Base-by-base conservation (phyloP, 495 filamentous ascomycete species). In the Talaromyces ruber region DNA sequence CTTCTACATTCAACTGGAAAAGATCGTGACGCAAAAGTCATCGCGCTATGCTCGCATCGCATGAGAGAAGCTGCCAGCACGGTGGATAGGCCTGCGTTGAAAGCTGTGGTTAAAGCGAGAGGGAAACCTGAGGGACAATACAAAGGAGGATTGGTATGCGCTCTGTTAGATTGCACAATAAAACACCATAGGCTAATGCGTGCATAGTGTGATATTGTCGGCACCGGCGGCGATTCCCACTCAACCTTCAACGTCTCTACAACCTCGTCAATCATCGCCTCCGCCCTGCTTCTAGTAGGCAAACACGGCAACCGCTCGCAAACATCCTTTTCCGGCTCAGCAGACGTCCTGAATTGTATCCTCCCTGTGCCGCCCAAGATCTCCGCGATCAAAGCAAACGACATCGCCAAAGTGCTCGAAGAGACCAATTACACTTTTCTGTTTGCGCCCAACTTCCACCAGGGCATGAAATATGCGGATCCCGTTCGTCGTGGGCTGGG, bases 161-260 rank as follows among this genome's bases (percentile, higher is more conserved):
- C 29, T 55, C 24, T 14, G 5, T n/a, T 4, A 2, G 5, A 54
- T 55, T 16, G n/a, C 6, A 4, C 2, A 6, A 7, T 5, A 45
- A 9, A 18, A 45, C 8, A 6, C n/a, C 4, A 18, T n/a, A 25
- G 29, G 56, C 43, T 58, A 66, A 62, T 39, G 26, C 22, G 55
- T 55, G 11, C 6, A 56, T 64, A 93, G 88, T 93, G 92, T 74
- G 95, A 99, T 72, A 97, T 99, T 67, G 95, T 98, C 52, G 95
- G 95, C 67, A 99, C 95, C 14, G 95, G 95, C 57, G 95, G 95
- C 69, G 94, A 98, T 76, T 88, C 88, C 32, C 92, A 97, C 79
- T 89, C 92, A 71, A 99, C 95, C 21, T 98, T 96, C 84, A 99
- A 99, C 72, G 91, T 99, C 71, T 91, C 87, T 65, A 98, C 94